Conservation (phyloP, 148 eudicot genomes). For the Pharnaceum exiguum region DNA sequence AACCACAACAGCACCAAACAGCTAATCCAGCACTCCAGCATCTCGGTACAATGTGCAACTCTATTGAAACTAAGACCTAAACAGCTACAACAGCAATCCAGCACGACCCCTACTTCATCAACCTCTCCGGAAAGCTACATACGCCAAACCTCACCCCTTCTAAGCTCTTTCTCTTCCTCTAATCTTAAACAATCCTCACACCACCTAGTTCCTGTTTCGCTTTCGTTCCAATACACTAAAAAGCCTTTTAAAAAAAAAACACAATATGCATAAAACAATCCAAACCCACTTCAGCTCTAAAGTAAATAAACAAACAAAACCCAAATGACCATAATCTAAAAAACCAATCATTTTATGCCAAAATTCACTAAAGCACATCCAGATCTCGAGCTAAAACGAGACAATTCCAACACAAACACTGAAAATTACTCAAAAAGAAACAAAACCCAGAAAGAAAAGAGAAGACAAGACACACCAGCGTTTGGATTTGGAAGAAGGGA, state of each 20-base stretch:
- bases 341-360: neutral
- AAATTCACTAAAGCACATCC: neutral
- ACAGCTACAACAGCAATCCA: too few species aligned
- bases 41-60: too few species aligned
- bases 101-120: too few species aligned
- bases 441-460: slow-evolving; percentile 3
- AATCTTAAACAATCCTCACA: too few species aligned
- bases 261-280: neutral
- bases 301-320: neutral
- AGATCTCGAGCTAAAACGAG: slow-evolving; percentile 24
- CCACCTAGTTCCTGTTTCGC: too few species aligned
- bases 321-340: neutral
- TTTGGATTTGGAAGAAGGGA: slow-evolving; percentile 11
- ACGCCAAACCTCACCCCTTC: too few species aligned
- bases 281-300: too few species aligned
- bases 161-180: too few species aligned
- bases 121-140: too few species aligned
- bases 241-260: neutral
- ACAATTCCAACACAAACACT: neutral
- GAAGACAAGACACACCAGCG: slow-evolving; percentile 28
- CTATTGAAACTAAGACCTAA: too few species aligned
- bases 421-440: neutral
- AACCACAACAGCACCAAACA: too few species aligned
- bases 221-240: neutral
- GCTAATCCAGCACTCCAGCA: too few species aligned